Conservation (phyloP, 345 rosid species). For the Eucalyptus regnans region DNA sequence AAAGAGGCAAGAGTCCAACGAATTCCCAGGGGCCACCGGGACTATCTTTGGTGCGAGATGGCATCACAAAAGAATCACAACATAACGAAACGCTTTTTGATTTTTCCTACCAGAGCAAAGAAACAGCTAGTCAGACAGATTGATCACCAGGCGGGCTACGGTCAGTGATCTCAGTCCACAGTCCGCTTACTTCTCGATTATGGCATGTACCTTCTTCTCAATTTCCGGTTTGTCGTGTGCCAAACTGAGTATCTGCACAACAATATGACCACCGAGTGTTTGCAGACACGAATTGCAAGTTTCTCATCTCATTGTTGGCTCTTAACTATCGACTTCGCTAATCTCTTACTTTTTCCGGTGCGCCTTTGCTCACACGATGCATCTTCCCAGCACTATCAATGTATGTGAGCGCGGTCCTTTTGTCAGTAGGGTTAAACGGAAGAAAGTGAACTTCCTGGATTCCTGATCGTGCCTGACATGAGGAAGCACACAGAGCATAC, state of each 20-base stretch:
- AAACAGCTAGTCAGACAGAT: background rate
- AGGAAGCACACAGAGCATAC: background rate
- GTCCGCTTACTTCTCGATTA: slow-evolving; percentile 48
- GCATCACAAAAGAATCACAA: background rate
- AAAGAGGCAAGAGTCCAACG: slow-evolving; percentile 62
- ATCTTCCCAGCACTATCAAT: slow-evolving; percentile 1
- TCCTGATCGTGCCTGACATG: slow-evolving; percentile 15
- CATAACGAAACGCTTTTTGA: background rate
- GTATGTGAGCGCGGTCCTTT: slow-evolving; percentile 31
- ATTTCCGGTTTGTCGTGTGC: background rate
- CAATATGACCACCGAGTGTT: background rate
- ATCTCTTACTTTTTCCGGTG: slow-evolving; percentile 14
- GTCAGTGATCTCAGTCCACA: slow-evolving; percentile 59
- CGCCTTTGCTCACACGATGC: slow-evolving; percentile 17
- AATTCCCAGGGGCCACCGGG: slow-evolving; percentile 68
- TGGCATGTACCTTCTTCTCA: slow-evolving; percentile 24
- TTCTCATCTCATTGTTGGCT: slow-evolving; percentile 11
- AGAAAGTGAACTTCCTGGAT: slow-evolving; percentile 26
- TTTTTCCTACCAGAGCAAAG: slow-evolving; percentile 19
- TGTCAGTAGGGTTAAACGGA: slow-evolving; percentile 25
- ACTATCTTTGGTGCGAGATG: slow-evolving; percentile 25
- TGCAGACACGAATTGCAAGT: background rate
- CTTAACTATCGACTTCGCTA: background rate
- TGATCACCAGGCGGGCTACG: slow-evolving; percentile 40
- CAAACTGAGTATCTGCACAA: background rate